Evolutionary conservation across 305 asterid species (phyloP).

Genomic region (Fraxinus ornus): DNA sequence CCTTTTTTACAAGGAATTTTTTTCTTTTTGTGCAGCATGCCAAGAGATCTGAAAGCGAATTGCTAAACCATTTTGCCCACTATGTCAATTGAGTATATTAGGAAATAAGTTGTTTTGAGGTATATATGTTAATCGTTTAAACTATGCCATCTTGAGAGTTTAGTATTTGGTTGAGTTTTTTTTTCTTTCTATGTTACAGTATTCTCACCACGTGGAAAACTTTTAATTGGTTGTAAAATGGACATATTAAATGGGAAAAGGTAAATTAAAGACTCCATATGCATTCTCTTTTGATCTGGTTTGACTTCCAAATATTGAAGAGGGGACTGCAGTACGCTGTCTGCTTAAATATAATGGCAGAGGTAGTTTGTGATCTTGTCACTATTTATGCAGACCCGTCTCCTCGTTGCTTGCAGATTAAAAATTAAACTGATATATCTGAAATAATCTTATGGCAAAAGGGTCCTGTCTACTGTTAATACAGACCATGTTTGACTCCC

Average conservation of each 20-base stretch:
- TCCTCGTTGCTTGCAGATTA: background rate
- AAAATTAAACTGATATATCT: background rate
- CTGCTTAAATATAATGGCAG: background rate
- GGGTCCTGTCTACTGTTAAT: background rate
- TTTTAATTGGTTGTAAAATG: background rate
- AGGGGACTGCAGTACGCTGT: background rate
- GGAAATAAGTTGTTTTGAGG: background rate
- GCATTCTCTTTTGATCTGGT: background rate
- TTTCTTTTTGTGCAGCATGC: background rate
- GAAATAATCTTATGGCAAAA: background rate
- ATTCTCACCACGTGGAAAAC: background rate
- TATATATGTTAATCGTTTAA: background rate
- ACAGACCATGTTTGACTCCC: background rate
- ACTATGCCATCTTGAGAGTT: background rate
- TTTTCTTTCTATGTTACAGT: background rate
- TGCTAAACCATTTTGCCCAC: constrained; percentile 7
- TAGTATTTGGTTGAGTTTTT: background rate
- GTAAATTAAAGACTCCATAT: background rate
- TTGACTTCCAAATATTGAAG: background rate
- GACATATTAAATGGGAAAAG: background rate
- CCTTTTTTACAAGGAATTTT: background rate
- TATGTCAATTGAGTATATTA: background rate
- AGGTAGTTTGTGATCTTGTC: background rate
- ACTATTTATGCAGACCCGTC: background rate
- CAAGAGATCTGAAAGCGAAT: background rate